These are phyloP conservation scores for Chytridiales sp. DNA, from an alignment of 371 early-diverging fungal species.

Conservation along the genomic window DNA sequence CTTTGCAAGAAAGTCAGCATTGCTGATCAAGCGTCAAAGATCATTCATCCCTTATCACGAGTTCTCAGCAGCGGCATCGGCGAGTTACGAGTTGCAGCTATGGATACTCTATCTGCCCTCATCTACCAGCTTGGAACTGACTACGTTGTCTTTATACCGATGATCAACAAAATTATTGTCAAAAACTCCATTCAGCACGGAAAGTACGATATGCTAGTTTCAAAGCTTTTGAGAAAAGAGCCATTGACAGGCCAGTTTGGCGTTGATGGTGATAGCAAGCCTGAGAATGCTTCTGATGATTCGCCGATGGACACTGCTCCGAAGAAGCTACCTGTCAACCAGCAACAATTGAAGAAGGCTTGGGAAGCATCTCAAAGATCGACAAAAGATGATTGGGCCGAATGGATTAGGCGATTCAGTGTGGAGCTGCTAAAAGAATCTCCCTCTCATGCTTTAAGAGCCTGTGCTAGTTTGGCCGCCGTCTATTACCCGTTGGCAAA, in stretches of 20 bases:
- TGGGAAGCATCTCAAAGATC: constrained; percentile 92
- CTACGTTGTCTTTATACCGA: constrained; percentile 87
- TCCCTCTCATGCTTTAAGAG: constrained; percentile 91
- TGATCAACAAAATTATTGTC: constrained; percentile 73
- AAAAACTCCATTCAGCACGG: constrained; percentile 67
- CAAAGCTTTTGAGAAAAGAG: constrained; percentile 76
- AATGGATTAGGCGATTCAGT: constrained; percentile 91
- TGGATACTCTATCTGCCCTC: constrained; percentile 83
- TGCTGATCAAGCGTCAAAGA: constrained; percentile 85
- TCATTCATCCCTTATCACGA: constrained; percentile 87
- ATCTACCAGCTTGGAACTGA: constrained; percentile 85
- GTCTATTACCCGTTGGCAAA: constrained; percentile 81
- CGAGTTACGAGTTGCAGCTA: constrained; percentile 67
- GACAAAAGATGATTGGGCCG: constrained; percentile 94
- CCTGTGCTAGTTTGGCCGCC: constrained; percentile 83
- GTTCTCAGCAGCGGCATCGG: constrained; percentile 46
- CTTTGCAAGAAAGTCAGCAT: constrained; percentile 80
- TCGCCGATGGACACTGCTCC: constrained; percentile 54
- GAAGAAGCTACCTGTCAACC: constrained; percentile 80
- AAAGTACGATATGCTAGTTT: constrained; percentile 70
- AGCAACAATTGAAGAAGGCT: constrained; percentile 80
- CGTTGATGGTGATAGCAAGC: constrained; percentile 21
- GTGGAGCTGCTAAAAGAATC: constrained; percentile 95
- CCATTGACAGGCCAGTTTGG: constrained; percentile 71
- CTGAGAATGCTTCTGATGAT: constrained; percentile 27